phyloP scores from a whole-genome alignment of 257 asterid genomes.

The Nicotiana obtusifolia region DNA sequence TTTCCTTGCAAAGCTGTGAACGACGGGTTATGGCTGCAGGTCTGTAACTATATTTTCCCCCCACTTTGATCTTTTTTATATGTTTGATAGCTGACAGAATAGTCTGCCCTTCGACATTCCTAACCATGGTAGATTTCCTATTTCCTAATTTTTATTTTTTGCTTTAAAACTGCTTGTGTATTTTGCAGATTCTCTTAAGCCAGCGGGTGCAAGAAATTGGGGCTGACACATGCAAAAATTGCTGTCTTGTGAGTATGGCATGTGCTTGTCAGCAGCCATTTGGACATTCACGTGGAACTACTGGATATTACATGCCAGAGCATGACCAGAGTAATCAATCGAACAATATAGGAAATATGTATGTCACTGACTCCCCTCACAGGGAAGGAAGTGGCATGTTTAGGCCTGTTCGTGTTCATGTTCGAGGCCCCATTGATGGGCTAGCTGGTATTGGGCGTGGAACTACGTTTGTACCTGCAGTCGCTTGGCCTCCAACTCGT shows the following conservation, averaged over 20 bases:
- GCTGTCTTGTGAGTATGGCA: conserved; percentile 60
- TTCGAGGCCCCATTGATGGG: conserved; percentile 83
- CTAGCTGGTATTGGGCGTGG: conserved; percentile 97
- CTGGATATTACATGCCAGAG: conserved; percentile 68
- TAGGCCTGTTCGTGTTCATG: conserved; percentile 84
- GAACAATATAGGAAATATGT: conserved; percentile 56
- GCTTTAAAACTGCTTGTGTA: conserved; percentile 16
- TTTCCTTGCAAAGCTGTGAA: conserved; percentile 97
- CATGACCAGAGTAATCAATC: conserved; percentile 54
- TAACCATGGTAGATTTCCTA: neutral
- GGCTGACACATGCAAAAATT: conserved; percentile 77
- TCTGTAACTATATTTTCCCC: conserved; percentile 18
- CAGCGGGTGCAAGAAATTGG: conserved; percentile 91
- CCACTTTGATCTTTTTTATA: neutral
- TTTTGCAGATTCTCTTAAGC: conserved; percentile 76
- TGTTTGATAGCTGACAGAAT: neutral
- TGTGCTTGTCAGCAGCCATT: conserved; percentile 82
- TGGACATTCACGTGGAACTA: conserved; percentile 55
- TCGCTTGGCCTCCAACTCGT: conserved; percentile 97
- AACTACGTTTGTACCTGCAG: conserved; percentile 65
- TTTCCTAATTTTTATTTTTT: conserved; percentile 8
- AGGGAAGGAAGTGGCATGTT: conserved; percentile 71
- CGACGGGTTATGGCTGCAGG: conserved; percentile 99
- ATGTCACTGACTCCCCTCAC: conserved; percentile 61
- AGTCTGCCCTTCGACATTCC: neutral